phyloP scores from a whole-genome alignment of 1,139 yeast species.

The Debaryomyces psychrophilus region DNA sequence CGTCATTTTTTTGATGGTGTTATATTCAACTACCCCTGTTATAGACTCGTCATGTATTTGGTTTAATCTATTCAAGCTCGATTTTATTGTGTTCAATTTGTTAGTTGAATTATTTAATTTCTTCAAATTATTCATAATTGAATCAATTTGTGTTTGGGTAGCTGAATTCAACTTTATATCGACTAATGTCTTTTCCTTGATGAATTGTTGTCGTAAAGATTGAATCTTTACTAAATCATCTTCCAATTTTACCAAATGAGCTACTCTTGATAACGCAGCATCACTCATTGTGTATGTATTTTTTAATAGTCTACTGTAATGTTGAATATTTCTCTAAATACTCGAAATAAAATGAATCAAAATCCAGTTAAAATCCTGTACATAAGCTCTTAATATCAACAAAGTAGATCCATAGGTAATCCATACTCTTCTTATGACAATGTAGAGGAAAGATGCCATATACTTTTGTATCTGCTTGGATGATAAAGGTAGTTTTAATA shows the following conservation, averaged over 20 bases:
- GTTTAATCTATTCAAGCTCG: conserved; percentile 62
- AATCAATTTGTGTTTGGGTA: conserved; percentile 61
- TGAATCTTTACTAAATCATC: conserved; percentile 63
- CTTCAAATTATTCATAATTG: conserved; percentile 46
- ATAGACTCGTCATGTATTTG: conserved; percentile 56
- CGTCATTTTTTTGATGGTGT: conserved; percentile 62
- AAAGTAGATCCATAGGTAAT: too few species aligned
- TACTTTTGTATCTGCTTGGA: too few species aligned
- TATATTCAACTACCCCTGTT: conserved; percentile 57
- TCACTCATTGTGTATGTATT: conserved; percentile 36
- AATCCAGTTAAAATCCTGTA: background rate
- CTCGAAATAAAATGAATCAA: background rate
- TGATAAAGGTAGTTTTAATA: too few species aligned
- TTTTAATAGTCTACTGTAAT: background rate
- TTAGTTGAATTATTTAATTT: conserved; percentile 40
- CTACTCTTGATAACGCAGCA: conserved; percentile 47
- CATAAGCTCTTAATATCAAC: too few species aligned
- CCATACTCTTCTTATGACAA: too few species aligned
- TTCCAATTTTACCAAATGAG: conserved; percentile 49
- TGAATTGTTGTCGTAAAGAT: conserved; percentile 58
- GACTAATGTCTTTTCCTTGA: conserved; percentile 70
- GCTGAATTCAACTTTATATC: conserved; percentile 71
- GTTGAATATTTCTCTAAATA: background rate
- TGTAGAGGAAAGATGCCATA: too few species aligned
- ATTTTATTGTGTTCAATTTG: conserved; percentile 51